Conservation (phyloP, 495 filamentous ascomycete species). For the Mycothermus thermophilus region DNA sequence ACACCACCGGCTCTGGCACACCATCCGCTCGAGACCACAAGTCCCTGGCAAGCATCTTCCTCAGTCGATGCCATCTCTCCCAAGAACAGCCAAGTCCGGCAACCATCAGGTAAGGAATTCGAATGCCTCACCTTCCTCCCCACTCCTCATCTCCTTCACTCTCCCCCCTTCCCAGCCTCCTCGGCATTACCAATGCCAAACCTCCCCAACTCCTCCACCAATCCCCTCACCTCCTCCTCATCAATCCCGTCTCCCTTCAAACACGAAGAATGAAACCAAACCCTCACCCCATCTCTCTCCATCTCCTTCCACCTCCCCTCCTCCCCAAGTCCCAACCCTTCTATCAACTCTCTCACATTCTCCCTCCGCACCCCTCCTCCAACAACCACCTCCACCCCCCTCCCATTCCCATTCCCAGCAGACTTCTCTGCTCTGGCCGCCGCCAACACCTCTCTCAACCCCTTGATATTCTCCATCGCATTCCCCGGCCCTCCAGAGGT, state of each 20-base stretch:
- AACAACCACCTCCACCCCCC: conserved; percentile 23
- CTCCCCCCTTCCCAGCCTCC: not conserved
- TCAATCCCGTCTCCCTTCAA: conserved; percentile 5
- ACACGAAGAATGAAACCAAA: conserved; percentile 26
- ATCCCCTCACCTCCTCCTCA: conserved; percentile 3
- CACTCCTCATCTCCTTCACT: not conserved
- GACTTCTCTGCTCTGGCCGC: conserved; percentile 7
- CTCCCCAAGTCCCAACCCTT: conserved; percentile 3
- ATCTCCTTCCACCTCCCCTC: not conserved
- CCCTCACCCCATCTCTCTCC: conserved; percentile 1
- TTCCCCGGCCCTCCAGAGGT: conserved; percentile 28
- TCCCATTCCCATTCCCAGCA: no score
- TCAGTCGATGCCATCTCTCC: no score
- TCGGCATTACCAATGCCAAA: not conserved
- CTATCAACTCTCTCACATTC: conserved; percentile 14
- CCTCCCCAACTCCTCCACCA: not conserved
- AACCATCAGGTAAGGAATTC: no score
- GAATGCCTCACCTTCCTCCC: no score
- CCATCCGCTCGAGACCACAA: no score
- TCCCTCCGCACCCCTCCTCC: conserved; percentile 28
- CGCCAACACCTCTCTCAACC: conserved; percentile 15
- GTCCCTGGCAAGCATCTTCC: no score
- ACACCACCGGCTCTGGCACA: no score
- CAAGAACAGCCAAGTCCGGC: not conserved
- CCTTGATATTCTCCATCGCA: conserved; percentile 16